A percentile compares a stretch with the other conserved stretches of the same genome.
These are phyloP conservation scores for Xylariaceae sp. DNA, from an alignment of 2,329 filamentous ascomycete genomes.

Conservation along the genomic window DNA sequence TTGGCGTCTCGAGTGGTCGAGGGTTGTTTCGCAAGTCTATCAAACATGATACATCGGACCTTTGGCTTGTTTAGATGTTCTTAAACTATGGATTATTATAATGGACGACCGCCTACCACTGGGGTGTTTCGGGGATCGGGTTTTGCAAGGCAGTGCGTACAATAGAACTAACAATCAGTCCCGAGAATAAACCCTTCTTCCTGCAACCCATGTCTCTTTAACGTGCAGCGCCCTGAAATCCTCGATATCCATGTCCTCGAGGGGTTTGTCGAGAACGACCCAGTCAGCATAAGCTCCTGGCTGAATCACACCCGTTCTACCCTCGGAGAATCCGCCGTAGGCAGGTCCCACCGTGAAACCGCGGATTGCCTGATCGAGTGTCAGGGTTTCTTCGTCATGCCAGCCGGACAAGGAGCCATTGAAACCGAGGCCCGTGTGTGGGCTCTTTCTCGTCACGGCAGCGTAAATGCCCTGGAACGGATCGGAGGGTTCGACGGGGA, in stretches of 20 bases:
- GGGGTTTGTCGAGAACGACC: conserved; percentile 62
- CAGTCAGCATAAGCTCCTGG: conserved; percentile 66
- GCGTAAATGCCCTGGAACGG: conserved; percentile 69
- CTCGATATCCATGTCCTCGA: conserved; percentile 51
- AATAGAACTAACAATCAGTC: conserved; percentile 1
- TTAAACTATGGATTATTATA: too few relatives aligned
- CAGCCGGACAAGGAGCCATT: conserved; percentile 50
- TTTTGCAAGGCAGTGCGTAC: too few relatives aligned
- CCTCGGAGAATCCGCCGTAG: conserved; percentile 58
- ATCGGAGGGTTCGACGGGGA: conserved; percentile 67
- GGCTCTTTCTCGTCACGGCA: conserved; percentile 60
- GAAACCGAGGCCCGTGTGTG: conserved; percentile 51
- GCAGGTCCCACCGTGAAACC: conserved; percentile 63
- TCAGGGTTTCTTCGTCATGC: conserved; percentile 59
- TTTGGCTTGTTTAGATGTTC: too few relatives aligned
- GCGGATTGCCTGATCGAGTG: conserved; percentile 55
- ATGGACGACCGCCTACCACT: too few relatives aligned
- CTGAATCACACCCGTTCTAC: conserved; percentile 56
- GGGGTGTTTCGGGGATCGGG: not conserved
- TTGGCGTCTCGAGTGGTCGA: too few relatives aligned
- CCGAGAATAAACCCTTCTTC: conserved; percentile 45
- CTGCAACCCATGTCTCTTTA: conserved; percentile 67
- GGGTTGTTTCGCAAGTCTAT: too few relatives aligned
- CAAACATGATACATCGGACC: too few relatives aligned
- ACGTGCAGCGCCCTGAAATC: conserved; percentile 54